Base-by-base conservation (phyloP, 306 rosid species). In the Myrica gale region DNA sequence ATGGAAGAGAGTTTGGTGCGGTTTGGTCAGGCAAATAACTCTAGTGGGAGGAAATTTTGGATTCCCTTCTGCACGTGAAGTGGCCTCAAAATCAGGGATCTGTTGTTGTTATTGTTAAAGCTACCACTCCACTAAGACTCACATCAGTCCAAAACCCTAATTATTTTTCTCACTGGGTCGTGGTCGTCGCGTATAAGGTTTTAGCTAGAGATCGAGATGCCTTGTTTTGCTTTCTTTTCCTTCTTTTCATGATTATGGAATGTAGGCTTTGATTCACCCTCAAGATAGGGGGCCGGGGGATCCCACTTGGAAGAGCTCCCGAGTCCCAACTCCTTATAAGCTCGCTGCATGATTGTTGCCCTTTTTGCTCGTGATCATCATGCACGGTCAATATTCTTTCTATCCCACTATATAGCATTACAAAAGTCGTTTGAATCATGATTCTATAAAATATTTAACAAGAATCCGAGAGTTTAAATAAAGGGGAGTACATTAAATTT, bases 61-160 rank as follows among this genome's bases (percentile, higher is more conserved):
- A 85, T 89, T 90, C 88, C 83, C 74, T 72, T 78, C 71, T 85
- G 84, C 98, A 89, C 96, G 97, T 91, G 97, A 67, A 76, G 65
- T 80, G 43, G 74, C 93, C 96, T 93, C 97, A 85, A 93, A 89
- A 91, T 85, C 83, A 73, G 98, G 90, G 88, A 89, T 84, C 75
- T 90, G 91, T 84, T 71, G 69, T 79, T 70, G 73, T 45, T 85
- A 83, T 77, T 54, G 68, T 77, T 72, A 62, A 89, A 87, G 79
- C 84, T 76, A 76, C 87, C 72, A 83, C 77, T 74, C 85, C 88
- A 81, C 84, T 86, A 74, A 60, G 67, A 43, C 54, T 21, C 46
- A 65, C 74, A 73, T 15, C 66, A 74, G 61, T 77, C 74, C 76
- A 69, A 71, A 81, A 74, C 66, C 77, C 67, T 62, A 82, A 80